phyloP scores from a whole-genome alignment of 2,329 filamentous ascomycete species.

The Diaporthe sp. region DNA sequence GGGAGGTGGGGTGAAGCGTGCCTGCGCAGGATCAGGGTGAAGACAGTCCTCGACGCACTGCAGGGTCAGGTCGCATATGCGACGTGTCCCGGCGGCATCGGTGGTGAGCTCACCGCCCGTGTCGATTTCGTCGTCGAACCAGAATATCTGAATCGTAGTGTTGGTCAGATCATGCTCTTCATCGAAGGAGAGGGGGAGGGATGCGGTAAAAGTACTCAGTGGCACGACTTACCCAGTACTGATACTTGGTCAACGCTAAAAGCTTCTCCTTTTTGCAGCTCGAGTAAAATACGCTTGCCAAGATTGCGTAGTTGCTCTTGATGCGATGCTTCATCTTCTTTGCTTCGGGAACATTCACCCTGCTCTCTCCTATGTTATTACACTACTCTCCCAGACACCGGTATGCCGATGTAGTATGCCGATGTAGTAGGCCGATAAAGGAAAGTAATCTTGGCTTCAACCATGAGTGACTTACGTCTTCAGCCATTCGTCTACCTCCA shows the following conservation, averaged over 20 bases:
- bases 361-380: neutral
- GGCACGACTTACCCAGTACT: constrained; percentile 3
- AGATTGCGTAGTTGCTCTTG: neutral
- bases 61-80: neutral
- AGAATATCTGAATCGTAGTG: neutral
- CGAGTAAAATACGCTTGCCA: neutral
- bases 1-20: neutral
- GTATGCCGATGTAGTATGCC: neutral
- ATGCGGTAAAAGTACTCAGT: fast-evolving
- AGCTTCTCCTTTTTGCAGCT: constrained; percentile 6
- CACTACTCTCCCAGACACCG: neutral
- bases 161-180: neutral
- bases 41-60: constrained; percentile 2
- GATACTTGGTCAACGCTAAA: neutral
- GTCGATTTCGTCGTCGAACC: constrained; percentile 6
- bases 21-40: neutral
- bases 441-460: neutral
- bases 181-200: neutral
- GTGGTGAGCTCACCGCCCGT: constrained; percentile 11
- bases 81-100: neutral
- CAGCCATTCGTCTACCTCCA: neutral
- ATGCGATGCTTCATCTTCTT: neutral
- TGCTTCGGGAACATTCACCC: neutral
- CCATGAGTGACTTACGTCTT: neutral
- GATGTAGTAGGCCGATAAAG: neutral